Base-by-base conservation (phyloP, 2,329 filamentous ascomycete species). In the Lojkania enalia region DNA sequence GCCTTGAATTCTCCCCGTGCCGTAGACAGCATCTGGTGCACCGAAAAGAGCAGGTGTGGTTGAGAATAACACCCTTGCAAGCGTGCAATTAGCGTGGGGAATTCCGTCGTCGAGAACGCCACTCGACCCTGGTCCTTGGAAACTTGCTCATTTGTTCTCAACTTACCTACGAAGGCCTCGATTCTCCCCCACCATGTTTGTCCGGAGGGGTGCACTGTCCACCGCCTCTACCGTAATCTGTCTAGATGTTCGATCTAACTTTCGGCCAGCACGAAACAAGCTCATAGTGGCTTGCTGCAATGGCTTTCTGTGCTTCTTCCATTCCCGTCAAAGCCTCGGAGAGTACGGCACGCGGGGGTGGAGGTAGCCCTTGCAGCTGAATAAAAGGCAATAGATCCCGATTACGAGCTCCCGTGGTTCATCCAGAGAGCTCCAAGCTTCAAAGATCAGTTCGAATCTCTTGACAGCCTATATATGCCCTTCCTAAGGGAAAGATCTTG, bases 91-190 rank as follows among this genome's bases (percentile, higher is more conserved):
- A 51, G 45, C 40, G 44, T 51, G 50, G 51, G 44, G 33, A 20
- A 20, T 54, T 44, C 59, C 58, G 42, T 20, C n/a, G n/a, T n/a
- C n/a, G n/a, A n/a, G n/a, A n/a, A n/a, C n/a, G n/a, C n/a, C n/a
- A n/a, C n/a, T n/a, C n/a, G n/a, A n/a, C n/a, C n/a, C n/a, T n/a
- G n/a, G n/a, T n/a, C 11, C 37, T 40, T 18, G 35, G 46, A 61
- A 66, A 66, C 59, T 63, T 66, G 62, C 62, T 64, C 63, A 65
- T 51, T 31, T 40, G 18, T 48, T 49, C 58, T 52, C 51, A 45
- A 42, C 30, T n/a, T n/a, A n/a, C n/a, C n/a, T n/a, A n/a, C n/a
- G n/a, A n/a, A n/a, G n/a, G n/a, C n/a, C n/a, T n/a, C n/a, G n/a
- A n/a, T n/a, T n/a, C n/a, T n/a, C n/a, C n/a, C n/a, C n/a, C n/a